phyloP scores from a whole-genome alignment of 1,139 yeast species.

The Taiozyma sp. region DNA sequence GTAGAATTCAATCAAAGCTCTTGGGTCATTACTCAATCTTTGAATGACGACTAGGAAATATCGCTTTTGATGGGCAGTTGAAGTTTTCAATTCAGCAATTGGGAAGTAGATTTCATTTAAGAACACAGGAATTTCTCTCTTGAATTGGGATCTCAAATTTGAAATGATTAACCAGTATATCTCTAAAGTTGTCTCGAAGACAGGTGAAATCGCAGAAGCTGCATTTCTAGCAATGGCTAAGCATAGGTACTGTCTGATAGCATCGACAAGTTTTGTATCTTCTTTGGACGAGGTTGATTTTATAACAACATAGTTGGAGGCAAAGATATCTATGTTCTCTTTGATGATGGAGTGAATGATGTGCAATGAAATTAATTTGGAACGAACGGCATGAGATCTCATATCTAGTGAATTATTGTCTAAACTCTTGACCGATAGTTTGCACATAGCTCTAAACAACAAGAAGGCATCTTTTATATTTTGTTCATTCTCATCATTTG shows the following conservation, averaged over 20 bases:
- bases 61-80: constrained; percentile 89
- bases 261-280: constrained; percentile 63
- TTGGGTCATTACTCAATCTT: constrained; percentile 81
- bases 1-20: constrained; percentile 87
- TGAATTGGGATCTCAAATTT: constrained; percentile 81
- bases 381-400: constrained; percentile 88
- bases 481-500: constrained; percentile 57
- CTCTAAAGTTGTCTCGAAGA: constrained; percentile 87
- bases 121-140: constrained; percentile 90
- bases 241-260: constrained; percentile 82
- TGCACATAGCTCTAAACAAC: constrained; percentile 91
- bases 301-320: constrained; percentile 60
- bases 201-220: constrained; percentile 87
- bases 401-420: constrained; percentile 76
- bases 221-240: constrained; percentile 86
- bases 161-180: constrained; percentile 88
- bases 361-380: constrained; percentile 84
- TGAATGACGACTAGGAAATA: constrained; percentile 76
- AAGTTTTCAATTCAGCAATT: constrained; percentile 84
- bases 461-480: constrained; percentile 88
- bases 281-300: constrained; percentile 54
- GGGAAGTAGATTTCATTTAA: constrained; percentile 93
- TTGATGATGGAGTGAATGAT: constrained; percentile 81
- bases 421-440: constrained; percentile 75
- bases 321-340: constrained; percentile 80